Percentiles rank a stretch among this genome's conserved stretches.
Conservation (phyloP, 768 basidiomycete species). For the Hirschioporus abietinus region DNA sequence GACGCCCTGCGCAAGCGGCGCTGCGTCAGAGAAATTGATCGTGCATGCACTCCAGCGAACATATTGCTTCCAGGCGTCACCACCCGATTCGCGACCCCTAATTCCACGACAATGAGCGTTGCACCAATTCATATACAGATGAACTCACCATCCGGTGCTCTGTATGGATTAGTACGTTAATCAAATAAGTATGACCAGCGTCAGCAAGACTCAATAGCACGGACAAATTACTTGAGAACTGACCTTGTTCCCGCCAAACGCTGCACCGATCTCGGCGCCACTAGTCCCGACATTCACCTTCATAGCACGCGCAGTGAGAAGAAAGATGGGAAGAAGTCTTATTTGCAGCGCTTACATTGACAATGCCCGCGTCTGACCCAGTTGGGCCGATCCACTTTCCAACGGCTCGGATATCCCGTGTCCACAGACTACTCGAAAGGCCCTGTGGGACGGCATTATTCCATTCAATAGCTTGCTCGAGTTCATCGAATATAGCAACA, state of each 20-base stretch:
- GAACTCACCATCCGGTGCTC: conserved; percentile 78
- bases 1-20: conserved; percentile 91
- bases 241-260: conserved; percentile 94
- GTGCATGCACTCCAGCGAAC: conserved; percentile 91
- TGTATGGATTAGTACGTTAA: conserved; percentile 22
- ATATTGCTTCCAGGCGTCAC: conserved; percentile 98
- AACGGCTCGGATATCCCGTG: conserved; percentile 73
- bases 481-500: conserved; percentile 78
- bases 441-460: conserved; percentile 91
- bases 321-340: background rate
- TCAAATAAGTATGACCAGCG: conserved; percentile 9
- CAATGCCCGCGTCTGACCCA: conserved; percentile 89
- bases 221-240: conserved; percentile 18
- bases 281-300: conserved; percentile 65
- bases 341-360: conserved; percentile 58
- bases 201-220: conserved; percentile 11
- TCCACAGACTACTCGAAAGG: conserved; percentile 90
- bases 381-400: conserved; percentile 90
- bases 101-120: conserved; percentile 19
- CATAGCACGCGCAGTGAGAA: conserved; percentile 14
- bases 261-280: conserved; percentile 75
- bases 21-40: conserved; percentile 85
- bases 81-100: conserved; percentile 94
- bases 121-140: conserved; percentile 12
- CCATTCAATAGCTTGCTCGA: conserved; percentile 83